Conservation (phyloP, 2,329 filamentous ascomycete species). For the Fusarium incarnatum region DNA sequence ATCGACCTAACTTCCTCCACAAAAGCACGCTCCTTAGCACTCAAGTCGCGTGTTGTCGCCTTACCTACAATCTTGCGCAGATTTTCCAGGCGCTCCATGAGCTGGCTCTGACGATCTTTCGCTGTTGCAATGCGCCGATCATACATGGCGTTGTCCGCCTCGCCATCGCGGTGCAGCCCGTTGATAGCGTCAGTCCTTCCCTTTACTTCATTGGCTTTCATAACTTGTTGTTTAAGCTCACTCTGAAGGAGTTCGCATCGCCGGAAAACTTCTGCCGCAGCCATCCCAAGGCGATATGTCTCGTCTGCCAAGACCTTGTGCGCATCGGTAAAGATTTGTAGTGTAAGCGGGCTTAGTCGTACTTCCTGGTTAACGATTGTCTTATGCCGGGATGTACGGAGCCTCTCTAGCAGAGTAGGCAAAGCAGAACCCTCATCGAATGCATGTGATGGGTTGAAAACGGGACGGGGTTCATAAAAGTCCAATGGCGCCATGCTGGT, state of each 20-base stretch:
- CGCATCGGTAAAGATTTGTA: constrained; percentile 77
- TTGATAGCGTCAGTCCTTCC: constrained; percentile 73
- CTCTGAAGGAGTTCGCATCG: constrained; percentile 75
- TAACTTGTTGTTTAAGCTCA: constrained; percentile 75
- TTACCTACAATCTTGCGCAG: constrained; percentile 61
- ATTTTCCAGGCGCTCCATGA: constrained; percentile 70
- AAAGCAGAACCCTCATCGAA: constrained; percentile 70
- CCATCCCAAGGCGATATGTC: constrained; percentile 74
- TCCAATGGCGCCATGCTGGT: constrained; percentile 60
- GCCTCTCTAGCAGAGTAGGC: constrained; percentile 65
- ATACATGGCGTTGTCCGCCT: constrained; percentile 67
- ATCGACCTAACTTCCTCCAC: constrained; percentile 64
- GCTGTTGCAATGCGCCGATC: constrained; percentile 68
- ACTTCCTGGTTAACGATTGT: constrained; percentile 74
- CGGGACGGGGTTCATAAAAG: constrained; percentile 72
- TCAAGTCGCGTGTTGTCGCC: constrained; percentile 57
- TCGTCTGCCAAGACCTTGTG: constrained; percentile 78
- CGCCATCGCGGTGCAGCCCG: constrained; percentile 60
- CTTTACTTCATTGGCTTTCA: constrained; percentile 73
- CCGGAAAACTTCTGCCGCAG: constrained; percentile 78
- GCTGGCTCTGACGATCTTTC: constrained; percentile 65
- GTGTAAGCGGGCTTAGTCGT: constrained; percentile 75
- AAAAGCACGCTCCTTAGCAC: constrained; percentile 59
- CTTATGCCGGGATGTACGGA: constrained; percentile 70
- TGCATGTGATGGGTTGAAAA: constrained; percentile 71